Base-by-base conservation (phyloP, 2,329 filamentous ascomycete species). In the Xylariomycetidae sp. region DNA sequence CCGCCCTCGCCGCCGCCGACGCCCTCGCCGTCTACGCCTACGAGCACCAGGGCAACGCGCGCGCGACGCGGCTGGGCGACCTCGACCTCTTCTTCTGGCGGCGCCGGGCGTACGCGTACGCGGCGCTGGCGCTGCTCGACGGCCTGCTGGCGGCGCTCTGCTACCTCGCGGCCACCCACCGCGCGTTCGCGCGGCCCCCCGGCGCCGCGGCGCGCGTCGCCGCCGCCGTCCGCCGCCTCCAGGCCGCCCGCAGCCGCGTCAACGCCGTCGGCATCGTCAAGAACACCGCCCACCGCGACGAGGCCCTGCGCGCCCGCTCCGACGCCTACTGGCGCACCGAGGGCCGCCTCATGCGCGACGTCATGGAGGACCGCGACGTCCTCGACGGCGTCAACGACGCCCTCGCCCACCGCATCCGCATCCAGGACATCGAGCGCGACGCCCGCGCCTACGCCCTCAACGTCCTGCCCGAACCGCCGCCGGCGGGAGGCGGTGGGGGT, bases 301-400 rank as follows among this genome's bases (percentile, higher is more conserved):
- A 76, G 42, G 73, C 72, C 26, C 63, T 95, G 57, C 76, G 88
- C 38, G 67, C 60, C 3, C 72, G 73, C 37, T 72, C 74, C 31
- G 74, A 81, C 46, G 71, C 68, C 12, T 95, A 95, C 61, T 96
- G 90, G 90, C 64, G 68, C 8, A 80, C 82, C 27, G 86, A 95
- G 63, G 82, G 77, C 6, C 66, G 73, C 32, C 58, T 86, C 19
- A 86, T 84, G 73, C 65, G 72, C 22, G 77, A 82, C 50, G 77
- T 85, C 16, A 82, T 93, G 72, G 83, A 88, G 65, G 83, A 90
- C 42, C 70, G 77, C 40, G 82, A 85, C 41, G 84, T 89, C 6
- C 63, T 85, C 22, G 78, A 81, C 49, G 76, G 81, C 32, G 73
- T 87, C 40, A 79, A 82, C 38, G 73, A 78, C 53, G 82, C 79